These are phyloP conservation scores for Raphidocelis subcapitata DNA, from an alignment of 139 green algal genomes.

Conservation along the genomic window DNA sequence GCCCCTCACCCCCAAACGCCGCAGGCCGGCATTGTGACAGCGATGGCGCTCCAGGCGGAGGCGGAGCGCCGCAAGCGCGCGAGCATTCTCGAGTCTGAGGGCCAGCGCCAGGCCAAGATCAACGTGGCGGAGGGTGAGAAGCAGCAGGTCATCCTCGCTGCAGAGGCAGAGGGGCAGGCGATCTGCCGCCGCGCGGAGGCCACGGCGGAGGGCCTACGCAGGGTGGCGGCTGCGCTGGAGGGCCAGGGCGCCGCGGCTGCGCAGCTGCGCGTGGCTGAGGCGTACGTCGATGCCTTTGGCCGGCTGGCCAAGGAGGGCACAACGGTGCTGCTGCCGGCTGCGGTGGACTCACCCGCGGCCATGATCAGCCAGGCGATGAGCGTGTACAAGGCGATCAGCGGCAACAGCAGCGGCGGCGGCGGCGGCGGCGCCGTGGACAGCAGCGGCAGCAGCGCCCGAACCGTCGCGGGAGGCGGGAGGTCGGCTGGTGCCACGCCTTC, in stretches of 20 bases:
- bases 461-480: too few species aligned
- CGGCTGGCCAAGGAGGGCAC: slow-evolving; percentile 87
- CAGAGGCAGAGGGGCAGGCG: slow-evolving; percentile 64
- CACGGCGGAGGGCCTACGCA: slow-evolving; percentile 23
- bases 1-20: too few species aligned
- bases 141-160: slow-evolving; percentile 84
- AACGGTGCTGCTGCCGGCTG: slow-evolving; percentile 87
- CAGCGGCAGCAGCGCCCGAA: too few species aligned
- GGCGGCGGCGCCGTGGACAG: too few species aligned
- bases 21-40: too few species aligned
- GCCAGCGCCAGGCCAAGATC: slow-evolving; percentile 84
- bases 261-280: slow-evolving; percentile 35
- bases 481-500: too few species aligned
- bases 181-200: slow-evolving; percentile 22
- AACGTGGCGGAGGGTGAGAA: slow-evolving; percentile 95
- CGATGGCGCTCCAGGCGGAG: slow-evolving; percentile 87
- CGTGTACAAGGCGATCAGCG: too few species aligned
- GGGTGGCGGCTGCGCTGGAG: slow-evolving; percentile 61
- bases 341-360: slow-evolving; percentile 66
- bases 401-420: too few species aligned
- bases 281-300: slow-evolving; percentile 70
- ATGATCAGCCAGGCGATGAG: slow-evolving; percentile 62
- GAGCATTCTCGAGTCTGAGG: slow-evolving; percentile 82
- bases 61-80: slow-evolving; percentile 94
- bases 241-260: slow-evolving; percentile 34